phyloP scores from a whole-genome alignment of 257 asterid species.

The Asclepias syriaca region DNA sequence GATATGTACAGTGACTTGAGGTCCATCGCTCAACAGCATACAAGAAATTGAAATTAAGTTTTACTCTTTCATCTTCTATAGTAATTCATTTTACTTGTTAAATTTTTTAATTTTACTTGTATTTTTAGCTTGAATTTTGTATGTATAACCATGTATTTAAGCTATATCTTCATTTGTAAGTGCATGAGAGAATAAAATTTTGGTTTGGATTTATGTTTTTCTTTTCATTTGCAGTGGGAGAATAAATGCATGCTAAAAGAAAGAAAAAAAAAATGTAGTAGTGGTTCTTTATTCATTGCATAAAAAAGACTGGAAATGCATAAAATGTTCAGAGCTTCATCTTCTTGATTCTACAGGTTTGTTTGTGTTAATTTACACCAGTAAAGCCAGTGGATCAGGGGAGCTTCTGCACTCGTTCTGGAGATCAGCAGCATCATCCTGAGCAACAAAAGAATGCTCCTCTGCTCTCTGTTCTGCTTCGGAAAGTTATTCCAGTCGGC shows the following conservation, averaged over 20 bases:
- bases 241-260: neutral
- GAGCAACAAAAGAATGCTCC: slow-evolving; percentile 24
- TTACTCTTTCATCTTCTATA: neutral
- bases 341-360: neutral
- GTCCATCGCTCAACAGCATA: slow-evolving; percentile 36
- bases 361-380: neutral
- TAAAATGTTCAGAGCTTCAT: neutral
- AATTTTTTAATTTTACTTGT: neutral
- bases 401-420: neutral
- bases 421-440: slow-evolving; percentile 1
- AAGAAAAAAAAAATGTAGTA: too few species aligned
- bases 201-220: neutral
- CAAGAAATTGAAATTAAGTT: slow-evolving; percentile 24
- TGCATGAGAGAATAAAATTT: neutral
- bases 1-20: slow-evolving; percentile 68
- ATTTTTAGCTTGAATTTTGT: slow-evolving; percentile 5
- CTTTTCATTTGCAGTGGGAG: neutral
- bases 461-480: slow-evolving; percentile 5
- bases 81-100: neutral
- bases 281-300: neutral
- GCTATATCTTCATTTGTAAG: neutral
- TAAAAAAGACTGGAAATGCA: neutral
- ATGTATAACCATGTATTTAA: neutral
- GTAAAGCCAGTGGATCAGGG: neutral
- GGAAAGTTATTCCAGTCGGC: slow-evolving; percentile 16